Evolutionary conservation across 192 early-diverging fungal species (phyloP).

Genomic region (Podila verticillata): DNA sequence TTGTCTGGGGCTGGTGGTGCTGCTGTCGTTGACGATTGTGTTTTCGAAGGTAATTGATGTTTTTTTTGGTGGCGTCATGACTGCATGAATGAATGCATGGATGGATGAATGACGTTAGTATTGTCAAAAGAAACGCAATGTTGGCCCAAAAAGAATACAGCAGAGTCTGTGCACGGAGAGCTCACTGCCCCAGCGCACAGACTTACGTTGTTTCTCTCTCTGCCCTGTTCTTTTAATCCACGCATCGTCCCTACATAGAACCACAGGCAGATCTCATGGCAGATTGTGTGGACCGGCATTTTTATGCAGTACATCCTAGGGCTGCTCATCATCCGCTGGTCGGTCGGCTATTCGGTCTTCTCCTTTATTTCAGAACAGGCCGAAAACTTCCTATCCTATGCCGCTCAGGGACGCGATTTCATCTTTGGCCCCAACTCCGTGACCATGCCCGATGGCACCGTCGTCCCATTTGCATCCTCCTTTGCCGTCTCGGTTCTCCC

Average conservation of each 20-base stretch:
- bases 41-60: slow-evolving; percentile 56
- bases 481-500: slow-evolving; percentile 81
- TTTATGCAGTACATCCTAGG: slow-evolving; percentile 83
- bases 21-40: slow-evolving; percentile 51
- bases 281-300: slow-evolving; percentile 73
- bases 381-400: slow-evolving; percentile 65
- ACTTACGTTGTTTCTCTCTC: background rate
- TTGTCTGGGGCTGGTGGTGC: slow-evolving; percentile 71
- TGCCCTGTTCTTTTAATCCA: background rate
- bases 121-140: no score
- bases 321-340: slow-evolving; percentile 77
- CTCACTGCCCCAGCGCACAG: no score
- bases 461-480: slow-evolving; percentile 38
- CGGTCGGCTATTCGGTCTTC: slow-evolving; percentile 75
- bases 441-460: background rate
- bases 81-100: no score
- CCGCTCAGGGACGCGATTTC: slow-evolving; percentile 71
- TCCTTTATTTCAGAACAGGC: slow-evolving; percentile 61
- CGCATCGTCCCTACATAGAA: slow-evolving; percentile 14
- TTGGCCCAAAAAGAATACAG: no score
- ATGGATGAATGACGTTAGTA: no score
- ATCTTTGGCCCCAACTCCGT: slow-evolving; percentile 64
- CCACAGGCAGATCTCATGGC: slow-evolving; percentile 71
- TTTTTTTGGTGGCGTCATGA: no score
- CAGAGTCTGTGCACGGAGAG: no score